Percentiles rank a stretch among this genome's conserved stretches.
phyloP scores from a whole-genome alignment of 2,329 filamentous ascomycete species.

The Cladobotryum protrusum region DNA sequence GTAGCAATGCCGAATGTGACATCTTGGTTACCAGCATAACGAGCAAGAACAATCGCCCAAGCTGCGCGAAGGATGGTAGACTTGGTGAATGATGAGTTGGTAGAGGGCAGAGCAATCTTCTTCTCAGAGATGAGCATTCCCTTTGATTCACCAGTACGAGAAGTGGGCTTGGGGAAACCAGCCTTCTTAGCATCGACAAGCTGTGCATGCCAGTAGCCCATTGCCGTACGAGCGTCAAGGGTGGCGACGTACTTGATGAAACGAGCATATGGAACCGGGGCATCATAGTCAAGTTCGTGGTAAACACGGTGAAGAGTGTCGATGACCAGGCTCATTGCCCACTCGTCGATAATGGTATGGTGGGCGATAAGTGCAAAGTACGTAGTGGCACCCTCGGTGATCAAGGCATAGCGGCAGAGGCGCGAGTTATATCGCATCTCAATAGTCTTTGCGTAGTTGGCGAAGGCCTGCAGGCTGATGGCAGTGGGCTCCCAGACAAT shows the following conservation, averaged over 20 bases:
- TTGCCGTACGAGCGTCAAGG: neutral
- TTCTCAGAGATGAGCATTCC: too few species aligned
- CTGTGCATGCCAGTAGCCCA: neutral
- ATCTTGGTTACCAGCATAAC: conserved; percentile 10
- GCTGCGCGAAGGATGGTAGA: conserved; percentile 7
- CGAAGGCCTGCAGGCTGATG: neutral
- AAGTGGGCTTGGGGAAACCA: neutral
- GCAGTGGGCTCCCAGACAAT: neutral
- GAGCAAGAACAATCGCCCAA: conserved; percentile 8
- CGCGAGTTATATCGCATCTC: conserved; percentile 7
- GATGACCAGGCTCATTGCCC: conserved; percentile 8
- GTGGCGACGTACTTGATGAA: neutral
- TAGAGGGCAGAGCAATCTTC: neutral
- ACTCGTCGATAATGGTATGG: conserved; percentile 16
- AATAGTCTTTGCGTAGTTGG: neutral
- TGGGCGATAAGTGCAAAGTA: neutral
- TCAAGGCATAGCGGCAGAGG: conserved; percentile 6
- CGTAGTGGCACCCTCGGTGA: neutral
- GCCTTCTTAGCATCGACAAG: neutral
- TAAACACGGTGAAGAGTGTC: conserved; percentile 5
- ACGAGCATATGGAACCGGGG: neutral
- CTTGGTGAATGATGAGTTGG: conserved; percentile 1
- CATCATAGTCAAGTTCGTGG: neutral
- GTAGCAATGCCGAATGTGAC: conserved; percentile 13
- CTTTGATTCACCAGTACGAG: neutral